Evolutionary conservation across 2,329 filamentous ascomycete species (phyloP).

Genomic region (Exserohilum rostratum): DNA sequence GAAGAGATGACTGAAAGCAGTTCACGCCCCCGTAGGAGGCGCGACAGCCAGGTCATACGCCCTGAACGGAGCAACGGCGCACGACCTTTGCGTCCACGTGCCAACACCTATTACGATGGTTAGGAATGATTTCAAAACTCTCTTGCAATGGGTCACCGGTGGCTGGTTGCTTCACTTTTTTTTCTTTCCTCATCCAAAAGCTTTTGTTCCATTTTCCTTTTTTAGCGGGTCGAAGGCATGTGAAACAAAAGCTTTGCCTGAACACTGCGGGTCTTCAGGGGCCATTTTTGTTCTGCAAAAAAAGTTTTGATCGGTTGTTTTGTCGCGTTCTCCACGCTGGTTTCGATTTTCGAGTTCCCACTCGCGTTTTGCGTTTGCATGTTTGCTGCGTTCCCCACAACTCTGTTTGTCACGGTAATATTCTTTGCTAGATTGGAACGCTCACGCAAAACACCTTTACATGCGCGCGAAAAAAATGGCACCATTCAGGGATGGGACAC

Average conservation of each 20-base stretch:
- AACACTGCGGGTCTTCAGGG: constrained; percentile 9
- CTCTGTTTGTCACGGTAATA: constrained; percentile 45
- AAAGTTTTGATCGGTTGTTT: constrained; percentile 26
- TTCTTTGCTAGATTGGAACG: constrained; percentile 47
- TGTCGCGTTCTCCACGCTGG: constrained; percentile 23
- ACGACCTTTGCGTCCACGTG: constrained; percentile 31
- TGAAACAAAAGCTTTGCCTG: constrained; percentile 25
- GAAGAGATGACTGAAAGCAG: constrained; percentile 41
- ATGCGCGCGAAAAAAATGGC: constrained; percentile 27
- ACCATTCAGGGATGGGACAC: constrained; percentile 24
- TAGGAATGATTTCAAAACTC: too few relatives aligned
- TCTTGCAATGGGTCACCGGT: constrained; percentile 13
- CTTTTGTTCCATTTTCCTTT: constrained; percentile 6
- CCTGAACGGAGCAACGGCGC: constrained; percentile 24
- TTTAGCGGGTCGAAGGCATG: constrained; percentile 8
- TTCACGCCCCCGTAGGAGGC: constrained; percentile 32
- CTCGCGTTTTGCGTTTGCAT: constrained; percentile 29
- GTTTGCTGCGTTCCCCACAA: constrained; percentile 36
- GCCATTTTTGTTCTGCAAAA: constrained; percentile 13
- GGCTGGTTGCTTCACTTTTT: constrained; percentile 9
- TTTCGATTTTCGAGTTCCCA: constrained; percentile 26
- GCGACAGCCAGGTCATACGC: constrained; percentile 24
- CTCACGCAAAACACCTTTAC: constrained; percentile 44
- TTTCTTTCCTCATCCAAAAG: constrained; percentile 3
- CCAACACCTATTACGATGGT: constrained; percentile 21